Percentiles rank a stretch among this genome's conserved stretches.
phyloP scores from a whole-genome alignment of 495 filamentous ascomycete genomes.

The Filosporella fistucella region DNA sequence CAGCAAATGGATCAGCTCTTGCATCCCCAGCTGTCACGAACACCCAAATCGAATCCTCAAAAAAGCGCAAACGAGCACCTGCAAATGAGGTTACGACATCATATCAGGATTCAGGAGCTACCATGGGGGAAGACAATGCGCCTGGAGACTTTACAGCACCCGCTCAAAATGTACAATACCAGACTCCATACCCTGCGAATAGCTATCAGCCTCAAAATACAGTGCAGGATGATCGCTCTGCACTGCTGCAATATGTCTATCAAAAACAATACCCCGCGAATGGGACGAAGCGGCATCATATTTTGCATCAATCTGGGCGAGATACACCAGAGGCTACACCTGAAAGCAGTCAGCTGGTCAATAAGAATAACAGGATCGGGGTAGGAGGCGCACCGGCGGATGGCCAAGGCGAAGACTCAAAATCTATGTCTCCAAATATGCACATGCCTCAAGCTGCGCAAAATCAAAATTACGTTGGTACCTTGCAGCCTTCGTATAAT shows the following conservation, averaged over 20 bases:
- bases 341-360: background rate
- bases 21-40: too few species aligned
- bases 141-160: too few species aligned
- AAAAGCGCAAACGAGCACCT: too few species aligned
- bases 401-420: background rate
- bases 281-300: conserved; percentile 9
- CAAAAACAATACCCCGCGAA: conserved; percentile 7
- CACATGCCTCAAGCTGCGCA: conserved; percentile 4
- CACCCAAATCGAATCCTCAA: too few species aligned
- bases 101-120: too few species aligned
- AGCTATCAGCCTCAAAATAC: background rate
- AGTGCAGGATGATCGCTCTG: background rate
- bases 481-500: background rate
- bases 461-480: background rate
- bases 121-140: too few species aligned
- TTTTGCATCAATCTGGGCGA: background rate
- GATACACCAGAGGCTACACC: background rate
- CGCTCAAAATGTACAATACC: too few species aligned
- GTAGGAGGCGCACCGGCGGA: background rate
- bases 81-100: too few species aligned
- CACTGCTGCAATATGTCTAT: conserved; percentile 5
- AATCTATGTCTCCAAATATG: conserved; percentile 7
- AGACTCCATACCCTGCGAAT: too few species aligned
- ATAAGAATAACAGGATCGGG: background rate
- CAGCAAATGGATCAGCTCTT: too few species aligned